These are phyloP conservation scores for Asterochloris sp. DNA, from an alignment of 139 green algal species.

Conservation along the genomic window DNA sequence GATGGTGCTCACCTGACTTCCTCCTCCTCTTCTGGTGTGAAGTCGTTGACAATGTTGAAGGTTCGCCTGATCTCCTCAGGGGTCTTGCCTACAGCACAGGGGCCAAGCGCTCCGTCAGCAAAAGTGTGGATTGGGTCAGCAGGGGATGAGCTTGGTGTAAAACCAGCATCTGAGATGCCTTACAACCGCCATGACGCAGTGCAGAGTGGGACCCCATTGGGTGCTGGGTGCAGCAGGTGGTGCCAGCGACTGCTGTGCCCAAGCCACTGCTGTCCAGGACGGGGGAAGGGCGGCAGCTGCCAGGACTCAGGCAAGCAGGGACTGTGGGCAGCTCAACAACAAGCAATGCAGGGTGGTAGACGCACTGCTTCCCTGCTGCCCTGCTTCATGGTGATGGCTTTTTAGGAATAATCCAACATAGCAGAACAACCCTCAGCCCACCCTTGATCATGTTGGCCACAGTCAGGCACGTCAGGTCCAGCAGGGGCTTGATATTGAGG, in stretches of 20 bases:
- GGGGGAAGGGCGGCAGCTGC: neutral
- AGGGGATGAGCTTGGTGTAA: too few relatives aligned
- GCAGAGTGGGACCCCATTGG: too few relatives aligned
- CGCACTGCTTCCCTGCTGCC: too few relatives aligned
- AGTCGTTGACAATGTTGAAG: slow-evolving; percentile 99
- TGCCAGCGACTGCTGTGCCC: too few relatives aligned
- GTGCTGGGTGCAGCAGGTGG: too few relatives aligned
- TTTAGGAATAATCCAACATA: neutral
- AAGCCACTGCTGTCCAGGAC: neutral
- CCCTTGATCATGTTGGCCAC: slow-evolving; percentile 98
- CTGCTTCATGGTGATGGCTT: too few relatives aligned
- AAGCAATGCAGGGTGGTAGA: too few relatives aligned
- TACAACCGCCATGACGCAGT: too few relatives aligned
- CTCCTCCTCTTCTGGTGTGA: slow-evolving; percentile 94
- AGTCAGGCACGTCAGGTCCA: slow-evolving; percentile 96
- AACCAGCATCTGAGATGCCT: too few relatives aligned
- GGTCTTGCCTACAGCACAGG: slow-evolving; percentile 56
- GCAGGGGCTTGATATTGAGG: slow-evolving; percentile 97
- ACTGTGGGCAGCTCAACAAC: neutral
- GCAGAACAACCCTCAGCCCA: neutral
- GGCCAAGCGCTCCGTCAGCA: too few relatives aligned
- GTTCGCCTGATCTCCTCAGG: slow-evolving; percentile 95
- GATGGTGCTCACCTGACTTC: slow-evolving; percentile 61
- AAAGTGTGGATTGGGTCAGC: too few relatives aligned
- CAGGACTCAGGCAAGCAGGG: neutral